Evolutionary conservation across 768 basidiomycete species (phyloP).

Genomic region (Lyophyllum atratum): DNA sequence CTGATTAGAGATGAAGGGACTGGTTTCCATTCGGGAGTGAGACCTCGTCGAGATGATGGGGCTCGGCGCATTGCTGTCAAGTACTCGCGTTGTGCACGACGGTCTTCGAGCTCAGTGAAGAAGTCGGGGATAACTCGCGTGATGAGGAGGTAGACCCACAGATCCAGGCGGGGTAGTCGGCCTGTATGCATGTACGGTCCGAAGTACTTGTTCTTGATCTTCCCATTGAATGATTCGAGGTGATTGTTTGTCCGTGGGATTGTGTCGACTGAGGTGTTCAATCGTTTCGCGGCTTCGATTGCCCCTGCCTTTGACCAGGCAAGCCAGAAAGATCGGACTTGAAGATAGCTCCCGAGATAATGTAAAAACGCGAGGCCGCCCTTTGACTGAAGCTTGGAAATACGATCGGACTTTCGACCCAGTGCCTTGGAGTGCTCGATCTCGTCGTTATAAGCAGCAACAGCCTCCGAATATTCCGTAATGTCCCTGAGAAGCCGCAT

Average conservation of each 20-base stretch:
- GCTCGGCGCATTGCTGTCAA: not conserved
- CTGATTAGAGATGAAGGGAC: not conserved
- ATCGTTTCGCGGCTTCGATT: not conserved
- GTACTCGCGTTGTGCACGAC: not conserved
- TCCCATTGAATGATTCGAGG: no score
- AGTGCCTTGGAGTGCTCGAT: conserved; percentile 17
- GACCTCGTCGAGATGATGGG: not conserved
- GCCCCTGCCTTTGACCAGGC: conserved; percentile 6
- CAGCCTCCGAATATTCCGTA: conserved; percentile 20
- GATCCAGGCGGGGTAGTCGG: conserved; percentile 6
- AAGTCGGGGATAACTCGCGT: conserved; percentile 11
- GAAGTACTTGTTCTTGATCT: not conserved
- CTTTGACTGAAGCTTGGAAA: conserved; percentile 2
- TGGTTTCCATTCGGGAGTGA: not conserved
- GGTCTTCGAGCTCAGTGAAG: not conserved
- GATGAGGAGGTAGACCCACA: conserved; percentile 4
- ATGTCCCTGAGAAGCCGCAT: conserved; percentile 22
- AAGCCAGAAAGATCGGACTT: conserved; percentile 6
- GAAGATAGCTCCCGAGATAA: conserved; percentile 11
- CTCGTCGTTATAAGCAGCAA: conserved; percentile 16
- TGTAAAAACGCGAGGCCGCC: conserved; percentile 9
- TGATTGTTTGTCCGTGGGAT: not conserved
- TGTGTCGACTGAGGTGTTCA: not conserved
- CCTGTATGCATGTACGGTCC: not conserved
- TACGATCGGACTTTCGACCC: not conserved